Base-by-base conservation (phyloP, 805 yeast genomes). In the Metschnikowia baotianmanensis region DNA sequence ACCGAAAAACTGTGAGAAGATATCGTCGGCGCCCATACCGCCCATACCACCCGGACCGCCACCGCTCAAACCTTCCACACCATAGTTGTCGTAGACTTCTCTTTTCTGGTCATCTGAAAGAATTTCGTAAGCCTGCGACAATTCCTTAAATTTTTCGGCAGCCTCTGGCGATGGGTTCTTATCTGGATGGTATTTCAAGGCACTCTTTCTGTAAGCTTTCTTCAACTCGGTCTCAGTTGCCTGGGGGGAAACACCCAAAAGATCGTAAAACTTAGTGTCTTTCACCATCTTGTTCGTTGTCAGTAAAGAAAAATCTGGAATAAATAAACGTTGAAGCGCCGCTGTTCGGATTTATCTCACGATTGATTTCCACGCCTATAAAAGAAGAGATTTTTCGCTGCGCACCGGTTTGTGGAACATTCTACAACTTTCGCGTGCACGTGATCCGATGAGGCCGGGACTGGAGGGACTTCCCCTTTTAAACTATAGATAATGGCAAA, bases 101-200 rank as follows among this genome's bases (percentile, higher is more conserved):
- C 98, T 86, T 73, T 90, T 93, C 60, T 90, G 85, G 13, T 83
- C 71, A 59, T 90, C 97, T 10, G 87, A 77, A 49, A 91, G 73
- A n/a, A 88, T 72, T 66, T 91, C 98, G 62, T 91, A 76, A 6
- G 97, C 96, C 46, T 79, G 78, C 4, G 91, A 82, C 57, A 88
- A 76, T 62, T 88, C 96, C 67, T 91, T 91, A 67, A 91, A 91
- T 69, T 86, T 89, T 61, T 91, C 98, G 38, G 95, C 93, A 12
- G 96, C 96, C 64, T 90, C 98, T 39, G 85, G 89, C 9, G 51
- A 45, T 16, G 54, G 54, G 46, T 50, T 50, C 70, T 85, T 85
- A 68, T 85, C 95, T 50, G 95, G 95, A 62, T 85, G 95, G 65
- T 74, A 82, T 57, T 82, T 85, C 57, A 85, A 73, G 15, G 95